A percentile compares a stretch with the other conserved stretches of the same genome.
Evolutionary conservation across 306 rosid species (phyloP).

Genomic region (Malus fusca): DNA sequence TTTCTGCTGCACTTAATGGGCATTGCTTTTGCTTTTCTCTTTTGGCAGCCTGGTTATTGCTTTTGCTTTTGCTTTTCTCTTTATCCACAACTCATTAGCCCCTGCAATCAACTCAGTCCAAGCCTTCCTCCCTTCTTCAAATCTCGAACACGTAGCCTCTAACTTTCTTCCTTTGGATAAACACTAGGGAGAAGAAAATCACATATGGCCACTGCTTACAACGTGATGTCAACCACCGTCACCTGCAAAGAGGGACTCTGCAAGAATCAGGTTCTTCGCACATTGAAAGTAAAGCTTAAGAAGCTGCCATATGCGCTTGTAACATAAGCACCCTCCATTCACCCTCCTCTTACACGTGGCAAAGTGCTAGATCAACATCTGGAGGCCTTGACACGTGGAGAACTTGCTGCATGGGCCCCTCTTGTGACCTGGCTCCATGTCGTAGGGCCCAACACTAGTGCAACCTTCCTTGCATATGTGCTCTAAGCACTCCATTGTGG

Average conservation of each 20-base stretch:
- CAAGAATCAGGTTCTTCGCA: constrained; percentile 66
- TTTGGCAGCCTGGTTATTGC: too few species aligned
- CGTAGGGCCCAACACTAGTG: constrained; percentile 61
- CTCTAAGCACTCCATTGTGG: constrained; percentile 91
- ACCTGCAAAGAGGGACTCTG: constrained; percentile 96
- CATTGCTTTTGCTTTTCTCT: too few species aligned
- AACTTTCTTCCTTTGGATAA: too few species aligned
- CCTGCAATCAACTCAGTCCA: too few species aligned
- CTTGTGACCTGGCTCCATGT: constrained; percentile 37
- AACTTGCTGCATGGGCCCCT: constrained; percentile 56
- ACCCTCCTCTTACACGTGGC: constrained; percentile 50
- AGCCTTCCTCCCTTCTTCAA: too few species aligned
- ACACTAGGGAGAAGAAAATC: too few species aligned
- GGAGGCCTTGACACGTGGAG: constrained; percentile 70
- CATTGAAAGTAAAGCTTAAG: constrained; percentile 60
- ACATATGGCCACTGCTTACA: too few species aligned
- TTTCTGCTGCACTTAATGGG: too few species aligned
- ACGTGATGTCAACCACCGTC: too few species aligned
- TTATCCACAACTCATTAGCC: too few species aligned
- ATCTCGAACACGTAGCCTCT: too few species aligned
- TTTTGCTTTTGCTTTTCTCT: too few species aligned
- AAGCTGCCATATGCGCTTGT: constrained; percentile 95
- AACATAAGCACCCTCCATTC: constrained; percentile 62
- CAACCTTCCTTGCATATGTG: constrained; percentile 91
- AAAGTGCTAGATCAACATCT: constrained; percentile 61